These are phyloP conservation scores for Herpotrichia juniperi DNA, from an alignment of 2,329 filamentous ascomycete genomes.

Conservation along the genomic window DNA sequence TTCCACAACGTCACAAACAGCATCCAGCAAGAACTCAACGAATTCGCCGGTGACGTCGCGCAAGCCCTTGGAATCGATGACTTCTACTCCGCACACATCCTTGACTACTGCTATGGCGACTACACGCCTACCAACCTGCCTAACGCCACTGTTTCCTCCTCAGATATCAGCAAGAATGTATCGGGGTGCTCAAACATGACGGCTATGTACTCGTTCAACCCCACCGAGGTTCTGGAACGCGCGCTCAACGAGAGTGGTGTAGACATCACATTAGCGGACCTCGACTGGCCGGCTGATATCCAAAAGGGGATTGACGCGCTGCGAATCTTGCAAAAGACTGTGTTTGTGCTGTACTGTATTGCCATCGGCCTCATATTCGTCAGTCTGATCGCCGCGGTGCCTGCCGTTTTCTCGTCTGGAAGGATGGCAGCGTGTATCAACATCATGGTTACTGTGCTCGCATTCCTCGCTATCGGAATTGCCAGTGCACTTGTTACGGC, in stretches of 20 bases:
- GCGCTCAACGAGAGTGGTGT: slow-evolving; percentile 52
- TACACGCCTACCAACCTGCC: slow-evolving; percentile 51
- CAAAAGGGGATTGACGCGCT: slow-evolving; percentile 60
- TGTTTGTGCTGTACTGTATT: slow-evolving; percentile 66
- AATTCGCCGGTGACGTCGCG: slow-evolving; percentile 51
- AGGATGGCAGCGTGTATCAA: slow-evolving; percentile 57
- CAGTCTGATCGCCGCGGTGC: slow-evolving; percentile 54
- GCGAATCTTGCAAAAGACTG: slow-evolving; percentile 56
- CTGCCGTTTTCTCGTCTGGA: slow-evolving; percentile 53
- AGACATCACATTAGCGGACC: slow-evolving; percentile 56
- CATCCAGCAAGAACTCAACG: slow-evolving; percentile 50
- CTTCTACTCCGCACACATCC: slow-evolving; percentile 66
- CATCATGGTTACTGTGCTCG: slow-evolving; percentile 56
- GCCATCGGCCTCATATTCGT: slow-evolving; percentile 60
- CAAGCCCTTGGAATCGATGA: slow-evolving; percentile 61
- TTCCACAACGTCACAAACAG: slow-evolving; percentile 42
- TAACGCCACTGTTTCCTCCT: slow-evolving; percentile 49
- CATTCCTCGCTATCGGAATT: slow-evolving; percentile 67
- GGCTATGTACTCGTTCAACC: slow-evolving; percentile 64
- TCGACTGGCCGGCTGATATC: slow-evolving; percentile 64
- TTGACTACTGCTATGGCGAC: slow-evolving; percentile 63
- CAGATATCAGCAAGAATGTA: slow-evolving; percentile 57
- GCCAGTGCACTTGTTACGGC: slow-evolving; percentile 78
- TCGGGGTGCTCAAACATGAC: slow-evolving; percentile 61
- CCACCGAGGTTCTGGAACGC: slow-evolving; percentile 55